Percentiles rank a stretch among this genome's conserved stretches.
Conservation (phyloP, 2,329 filamentous ascomycete species). For the Sporothrix globosa region DNA sequence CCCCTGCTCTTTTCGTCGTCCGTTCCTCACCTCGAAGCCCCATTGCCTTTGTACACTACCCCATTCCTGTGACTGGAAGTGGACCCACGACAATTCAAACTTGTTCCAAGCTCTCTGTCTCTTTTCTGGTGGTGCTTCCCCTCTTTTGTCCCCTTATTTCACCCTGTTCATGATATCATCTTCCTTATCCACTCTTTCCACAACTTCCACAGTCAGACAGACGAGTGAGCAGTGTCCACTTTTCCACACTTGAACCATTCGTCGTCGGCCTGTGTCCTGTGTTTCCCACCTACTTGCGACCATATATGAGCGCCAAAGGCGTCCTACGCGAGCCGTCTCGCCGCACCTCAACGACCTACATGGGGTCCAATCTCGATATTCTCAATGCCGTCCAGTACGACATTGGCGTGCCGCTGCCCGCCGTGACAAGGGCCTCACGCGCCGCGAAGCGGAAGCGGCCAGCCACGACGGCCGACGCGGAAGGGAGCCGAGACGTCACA, state of each 20-base stretch:
- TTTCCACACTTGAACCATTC: too few species aligned
- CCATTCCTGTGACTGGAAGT: background rate
- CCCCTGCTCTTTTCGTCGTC: background rate
- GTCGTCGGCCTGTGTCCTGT: too few species aligned
- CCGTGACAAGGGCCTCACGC: background rate
- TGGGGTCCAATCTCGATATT: slow-evolving; percentile 48
- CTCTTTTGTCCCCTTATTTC: too few species aligned
- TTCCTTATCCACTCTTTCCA: too few species aligned
- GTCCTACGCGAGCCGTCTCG: background rate
- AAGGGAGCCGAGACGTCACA: background rate
- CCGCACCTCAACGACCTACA: slow-evolving; percentile 37
- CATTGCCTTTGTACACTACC: background rate
- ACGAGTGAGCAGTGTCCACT: too few species aligned
- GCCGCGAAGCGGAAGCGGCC: slow-evolving; percentile 22
- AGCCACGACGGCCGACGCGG: background rate
- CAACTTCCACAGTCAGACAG: too few species aligned
- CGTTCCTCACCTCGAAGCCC: too few species aligned
- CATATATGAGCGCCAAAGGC: background rate
- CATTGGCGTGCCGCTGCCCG: slow-evolving; percentile 40
- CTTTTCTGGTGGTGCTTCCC: too few species aligned
- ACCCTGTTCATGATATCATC: too few species aligned
- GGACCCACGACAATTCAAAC: too few species aligned
- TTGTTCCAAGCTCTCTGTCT: too few species aligned
- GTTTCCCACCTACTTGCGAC: background rate
- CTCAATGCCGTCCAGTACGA: slow-evolving; percentile 54